Conservation (phyloP, 202 grass and related monocot species). For the Carex sylvatica region DNA sequence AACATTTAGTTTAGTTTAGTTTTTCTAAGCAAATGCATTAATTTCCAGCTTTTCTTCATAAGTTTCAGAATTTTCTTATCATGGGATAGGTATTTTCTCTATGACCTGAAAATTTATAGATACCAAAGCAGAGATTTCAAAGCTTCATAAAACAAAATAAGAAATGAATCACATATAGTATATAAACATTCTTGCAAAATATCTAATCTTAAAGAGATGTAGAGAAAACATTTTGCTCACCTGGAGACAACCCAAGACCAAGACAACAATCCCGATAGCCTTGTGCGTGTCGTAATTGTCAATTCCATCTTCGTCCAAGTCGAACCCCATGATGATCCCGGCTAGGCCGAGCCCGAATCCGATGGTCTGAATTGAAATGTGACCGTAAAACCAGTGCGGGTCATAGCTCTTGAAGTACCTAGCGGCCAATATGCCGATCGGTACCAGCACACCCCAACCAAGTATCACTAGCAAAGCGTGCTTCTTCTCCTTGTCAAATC, state of each 20-base stretch:
- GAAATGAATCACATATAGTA: neutral
- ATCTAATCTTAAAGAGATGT: neutral
- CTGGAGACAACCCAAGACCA: conserved; percentile 59
- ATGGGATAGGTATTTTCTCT: too few relatives aligned
- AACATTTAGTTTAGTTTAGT: neutral
- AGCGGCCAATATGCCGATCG: conserved; percentile 55
- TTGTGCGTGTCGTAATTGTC: conserved; percentile 56
- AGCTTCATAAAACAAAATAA: neutral
- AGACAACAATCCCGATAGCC: conserved; percentile 57
- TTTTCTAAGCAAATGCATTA: neutral
- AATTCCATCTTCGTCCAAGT: conserved; percentile 39
- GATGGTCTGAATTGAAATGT: conserved; percentile 49
- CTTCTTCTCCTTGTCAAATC: conserved; percentile 24
- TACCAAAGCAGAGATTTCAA: neutral
- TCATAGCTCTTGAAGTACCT: conserved; percentile 71
- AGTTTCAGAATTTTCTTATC: too few relatives aligned
- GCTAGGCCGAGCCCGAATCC: conserved; percentile 51
- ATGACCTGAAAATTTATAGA: neutral
- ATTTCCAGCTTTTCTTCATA: too few relatives aligned
- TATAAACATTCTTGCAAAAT: neutral
- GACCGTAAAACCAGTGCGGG: conserved; percentile 70
- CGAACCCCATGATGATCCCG: conserved; percentile 60
- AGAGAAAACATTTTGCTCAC: conserved; percentile 25
- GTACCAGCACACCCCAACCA: conserved; percentile 79
- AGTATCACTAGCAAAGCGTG: conserved; percentile 66